A percentile compares a stretch with the other conserved stretches of the same genome.
phyloP scores from a whole-genome alignment of 495 filamentous ascomycete species.

The Staphylotrichum longicolle region DNA sequence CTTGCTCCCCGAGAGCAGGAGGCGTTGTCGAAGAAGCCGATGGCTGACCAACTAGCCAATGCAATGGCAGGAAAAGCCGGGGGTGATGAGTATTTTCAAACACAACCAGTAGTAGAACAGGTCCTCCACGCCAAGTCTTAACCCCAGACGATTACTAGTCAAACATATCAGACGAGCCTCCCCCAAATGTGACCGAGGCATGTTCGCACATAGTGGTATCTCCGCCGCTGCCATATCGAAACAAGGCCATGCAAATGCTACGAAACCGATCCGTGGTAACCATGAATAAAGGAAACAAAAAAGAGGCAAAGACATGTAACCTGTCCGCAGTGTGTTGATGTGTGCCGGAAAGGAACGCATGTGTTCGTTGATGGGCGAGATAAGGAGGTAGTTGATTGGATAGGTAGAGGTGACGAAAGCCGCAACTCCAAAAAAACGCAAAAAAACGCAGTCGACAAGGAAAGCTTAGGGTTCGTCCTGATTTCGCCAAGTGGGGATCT shows the following conservation, averaged over 20 bases:
- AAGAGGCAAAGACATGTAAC: neutral
- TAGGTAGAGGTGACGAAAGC: no score
- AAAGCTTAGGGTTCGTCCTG: neutral
- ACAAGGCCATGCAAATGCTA: slow-evolving; percentile 19
- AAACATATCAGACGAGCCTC: neutral
- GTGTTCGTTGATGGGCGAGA: no score
- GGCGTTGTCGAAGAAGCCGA: neutral
- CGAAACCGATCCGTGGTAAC: slow-evolving; percentile 9
- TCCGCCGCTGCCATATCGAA: slow-evolving; percentile 34
- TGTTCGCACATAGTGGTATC: slow-evolving; percentile 36
- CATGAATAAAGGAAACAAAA: slow-evolving; percentile 8
- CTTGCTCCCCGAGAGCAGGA: neutral
- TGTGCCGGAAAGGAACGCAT: no score
- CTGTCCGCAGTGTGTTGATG: no score
- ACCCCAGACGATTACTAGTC: neutral
- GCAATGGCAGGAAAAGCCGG: neutral
- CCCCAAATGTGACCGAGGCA: slow-evolving; percentile 21
- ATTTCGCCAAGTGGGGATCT: neutral
- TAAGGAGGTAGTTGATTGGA: no score
- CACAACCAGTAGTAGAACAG: neutral
- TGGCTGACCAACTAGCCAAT: neutral
- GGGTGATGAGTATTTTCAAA: neutral
- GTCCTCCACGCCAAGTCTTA: neutral
- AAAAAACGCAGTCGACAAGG: no score
- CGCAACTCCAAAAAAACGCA: neutral